phyloP scores from a whole-genome alignment of 129 eudicot species.

The Mikania micrantha region DNA sequence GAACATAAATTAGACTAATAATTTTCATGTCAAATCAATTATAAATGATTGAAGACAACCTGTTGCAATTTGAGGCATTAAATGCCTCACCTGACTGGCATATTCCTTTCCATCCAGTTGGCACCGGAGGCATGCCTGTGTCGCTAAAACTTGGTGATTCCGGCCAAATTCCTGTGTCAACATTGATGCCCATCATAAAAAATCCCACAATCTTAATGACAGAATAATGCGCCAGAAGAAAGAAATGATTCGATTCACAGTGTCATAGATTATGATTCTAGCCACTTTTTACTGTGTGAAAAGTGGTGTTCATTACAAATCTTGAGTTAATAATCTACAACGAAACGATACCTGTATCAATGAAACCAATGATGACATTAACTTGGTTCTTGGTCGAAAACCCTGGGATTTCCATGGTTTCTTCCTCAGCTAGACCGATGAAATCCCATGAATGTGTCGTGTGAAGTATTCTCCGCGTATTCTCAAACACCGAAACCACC shows the following conservation, averaged over 20 bases:
- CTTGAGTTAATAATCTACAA: neutral
- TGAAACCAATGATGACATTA: slow-evolving; percentile 82
- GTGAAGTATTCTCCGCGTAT: slow-evolving; percentile 54
- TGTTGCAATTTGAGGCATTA: slow-evolving; percentile 72
- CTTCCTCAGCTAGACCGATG: slow-evolving; percentile 67
- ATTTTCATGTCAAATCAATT: neutral
- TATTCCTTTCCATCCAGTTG: slow-evolving; percentile 72
- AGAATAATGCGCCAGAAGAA: neutral
- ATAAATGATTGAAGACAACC: slow-evolving; percentile 34
- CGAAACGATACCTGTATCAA: slow-evolving; percentile 62
- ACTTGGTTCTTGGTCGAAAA: slow-evolving; percentile 78
- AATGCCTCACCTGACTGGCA: slow-evolving; percentile 89
- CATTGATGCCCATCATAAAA: neutral
- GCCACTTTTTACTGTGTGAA: slow-evolving; percentile 1
- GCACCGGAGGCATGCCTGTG: slow-evolving; percentile 73
- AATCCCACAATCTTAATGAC: slow-evolving; percentile 11
- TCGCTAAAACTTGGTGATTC: slow-evolving; percentile 85
- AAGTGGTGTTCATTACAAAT: neutral
- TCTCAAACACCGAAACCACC: slow-evolving; percentile 79
- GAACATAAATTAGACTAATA: neutral
- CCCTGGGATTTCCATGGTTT: slow-evolving; percentile 86
- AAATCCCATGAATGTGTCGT: slow-evolving; percentile 97
- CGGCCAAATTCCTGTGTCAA: slow-evolving; percentile 78
- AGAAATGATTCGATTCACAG: neutral
- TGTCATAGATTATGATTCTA: neutral